A percentile compares a stretch with the other conserved stretches of the same genome.
Conservation (phyloP, 805 yeast genomes). For the Priceomyces fermenticarens region DNA sequence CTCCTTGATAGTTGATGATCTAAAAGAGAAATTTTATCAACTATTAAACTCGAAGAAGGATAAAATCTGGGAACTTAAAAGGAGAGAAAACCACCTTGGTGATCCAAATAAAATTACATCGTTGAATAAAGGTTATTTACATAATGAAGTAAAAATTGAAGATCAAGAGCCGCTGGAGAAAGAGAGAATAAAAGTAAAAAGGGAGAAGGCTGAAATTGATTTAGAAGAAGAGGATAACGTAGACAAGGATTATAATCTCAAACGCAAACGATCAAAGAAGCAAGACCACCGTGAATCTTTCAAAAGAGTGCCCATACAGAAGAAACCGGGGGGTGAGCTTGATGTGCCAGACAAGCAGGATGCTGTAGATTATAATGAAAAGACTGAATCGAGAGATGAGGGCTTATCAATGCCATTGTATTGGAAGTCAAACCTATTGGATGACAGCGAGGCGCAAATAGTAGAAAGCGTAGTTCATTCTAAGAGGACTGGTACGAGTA, state of each 20-base stretch:
- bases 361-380: too few relatives aligned
- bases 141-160: neutral
- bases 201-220: neutral
- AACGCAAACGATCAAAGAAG: neutral
- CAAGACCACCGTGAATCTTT: too few relatives aligned
- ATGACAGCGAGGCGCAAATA: too few relatives aligned
- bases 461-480: too few relatives aligned
- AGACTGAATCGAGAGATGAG: too few relatives aligned
- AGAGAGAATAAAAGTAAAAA: neutral
- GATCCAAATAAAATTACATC: conserved; percentile 1
- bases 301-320: too few relatives aligned
- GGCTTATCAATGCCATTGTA: too few relatives aligned
- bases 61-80: conserved; percentile 24
- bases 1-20: conserved; percentile 17
- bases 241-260: neutral
- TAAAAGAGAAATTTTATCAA: conserved; percentile 24
- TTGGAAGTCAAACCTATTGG: too few relatives aligned
- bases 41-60: conserved; percentile 28
- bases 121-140: too few relatives aligned
- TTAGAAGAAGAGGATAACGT: neutral
- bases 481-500: too few relatives aligned
- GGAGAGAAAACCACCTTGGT: neutral
- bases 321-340: too few relatives aligned
- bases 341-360: too few relatives aligned
- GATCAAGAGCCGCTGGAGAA: neutral